Conservation (phyloP, 2,329 filamentous ascomycete genomes). For the Fusarium mundagurra region DNA sequence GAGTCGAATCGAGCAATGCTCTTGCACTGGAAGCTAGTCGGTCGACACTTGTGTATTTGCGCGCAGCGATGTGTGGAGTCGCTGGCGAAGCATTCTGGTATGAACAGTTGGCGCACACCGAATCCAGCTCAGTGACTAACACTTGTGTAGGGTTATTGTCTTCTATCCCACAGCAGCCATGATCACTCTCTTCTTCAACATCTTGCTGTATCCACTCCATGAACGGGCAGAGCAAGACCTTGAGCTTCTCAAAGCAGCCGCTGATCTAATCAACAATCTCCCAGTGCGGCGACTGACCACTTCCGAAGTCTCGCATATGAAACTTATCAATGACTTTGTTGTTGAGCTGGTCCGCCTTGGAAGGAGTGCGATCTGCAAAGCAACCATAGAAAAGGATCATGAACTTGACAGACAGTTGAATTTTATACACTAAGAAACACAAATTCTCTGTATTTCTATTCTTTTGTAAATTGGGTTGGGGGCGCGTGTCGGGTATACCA, state of each 20-base stretch:
- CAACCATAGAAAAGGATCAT: not conserved
- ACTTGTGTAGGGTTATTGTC: conserved; percentile 56
- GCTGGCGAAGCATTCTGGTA: conserved; percentile 62
- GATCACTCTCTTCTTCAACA: conserved; percentile 64
- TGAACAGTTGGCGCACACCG: not conserved
- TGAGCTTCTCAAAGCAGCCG: conserved; percentile 54
- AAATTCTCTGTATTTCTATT: not conserved
- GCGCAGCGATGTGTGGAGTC: conserved; percentile 53
- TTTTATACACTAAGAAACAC: not conserved
- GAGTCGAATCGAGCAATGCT: conserved; percentile 62
- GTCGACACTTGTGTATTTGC: conserved; percentile 61
- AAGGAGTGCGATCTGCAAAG: conserved; percentile 51
- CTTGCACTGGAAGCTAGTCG: conserved; percentile 65
- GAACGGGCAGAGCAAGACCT: conserved; percentile 56
- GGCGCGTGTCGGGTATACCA: not conserved
- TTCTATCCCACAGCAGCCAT: conserved; percentile 67
- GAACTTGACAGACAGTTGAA: not conserved
- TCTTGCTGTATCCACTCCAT: conserved; percentile 59
- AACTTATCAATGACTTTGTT: conserved; percentile 55
- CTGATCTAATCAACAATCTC: conserved; percentile 55
- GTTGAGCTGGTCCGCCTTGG: conserved; percentile 55
- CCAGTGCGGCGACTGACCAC: conserved; percentile 42
- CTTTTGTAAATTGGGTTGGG: not conserved
- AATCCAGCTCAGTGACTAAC: not conserved
- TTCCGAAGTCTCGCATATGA: conserved; percentile 53